Evolutionary conservation across 169 alveolate species (phyloP).

Genomic region (Plasmodium knowlesi): DNA sequence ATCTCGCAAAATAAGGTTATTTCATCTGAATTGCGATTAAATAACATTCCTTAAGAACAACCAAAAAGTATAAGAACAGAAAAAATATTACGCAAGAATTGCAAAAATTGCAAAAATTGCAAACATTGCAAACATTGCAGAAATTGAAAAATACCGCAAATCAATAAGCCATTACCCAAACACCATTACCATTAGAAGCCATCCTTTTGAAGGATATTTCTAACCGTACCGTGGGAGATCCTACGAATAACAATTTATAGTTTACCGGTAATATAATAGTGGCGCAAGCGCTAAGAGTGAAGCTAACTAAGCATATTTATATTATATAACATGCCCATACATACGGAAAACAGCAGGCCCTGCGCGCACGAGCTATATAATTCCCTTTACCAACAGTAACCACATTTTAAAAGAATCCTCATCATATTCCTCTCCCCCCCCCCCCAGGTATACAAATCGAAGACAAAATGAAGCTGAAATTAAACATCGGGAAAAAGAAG

Average conservation of each 20-base stretch:
- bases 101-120: background rate
- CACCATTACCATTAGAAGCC: background rate
- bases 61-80: background rate
- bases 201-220: background rate
- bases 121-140: background rate
- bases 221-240: background rate
- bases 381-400: background rate
- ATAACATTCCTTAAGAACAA: background rate
- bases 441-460: background rate
- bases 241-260: background rate
- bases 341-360: background rate
- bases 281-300: background rate
- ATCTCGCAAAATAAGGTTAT: background rate
- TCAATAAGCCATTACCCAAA: background rate
- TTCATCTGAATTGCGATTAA: background rate
- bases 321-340: background rate
- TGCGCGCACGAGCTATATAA: background rate
- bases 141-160: background rate
- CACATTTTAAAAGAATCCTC: background rate
- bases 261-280: background rate
- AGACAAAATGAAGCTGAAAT: slow-evolving; percentile 42
- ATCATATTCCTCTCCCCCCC: background rate
- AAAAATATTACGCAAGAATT: background rate
- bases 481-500: slow-evolving; percentile 28
- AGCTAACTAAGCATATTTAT: background rate